Evolutionary conservation across 257 asterid species (phyloP), one percentile per base, ranked within the genome.

Genomic region (Lantana camara): DNA sequence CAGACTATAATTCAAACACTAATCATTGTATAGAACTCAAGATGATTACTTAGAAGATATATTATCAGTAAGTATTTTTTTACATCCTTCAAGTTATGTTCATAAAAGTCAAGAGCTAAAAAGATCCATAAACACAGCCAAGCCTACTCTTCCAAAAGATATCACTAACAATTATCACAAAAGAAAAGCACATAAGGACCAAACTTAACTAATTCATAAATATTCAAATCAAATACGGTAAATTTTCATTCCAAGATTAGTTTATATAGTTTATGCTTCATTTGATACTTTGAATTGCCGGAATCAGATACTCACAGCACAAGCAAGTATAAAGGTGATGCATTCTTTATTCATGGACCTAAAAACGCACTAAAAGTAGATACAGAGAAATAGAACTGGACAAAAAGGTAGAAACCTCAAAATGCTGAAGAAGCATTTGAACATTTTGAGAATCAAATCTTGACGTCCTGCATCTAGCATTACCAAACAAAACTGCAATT

Each of bases 381-480:
- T 16, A 60, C 21, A 65, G 22, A 55, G 51, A 32, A 35, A 37
- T 3, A 21, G 29, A 64, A 45, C 57, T 53, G 46, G 46, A 55
- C 17, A 29, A 58, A 44, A 38, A 44, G 29, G 14, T 21, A 40
- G 68, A 73, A 75, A 91, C 98, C 98, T 84, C 70, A 76, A 81
- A 65, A 86, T 84, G 48, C 74, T 69, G 60, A 91, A 91, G 71
- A 91, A 84, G 75, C 42, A 66, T 70, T 74, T 80, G 79, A 91
- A 84, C 95, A 91, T 73, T 81, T 83, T 82, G 53, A 84, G 73
- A 71, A 79, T 79, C 78, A 91, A 77, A 78, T 84, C 96, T 55
- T 88, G 83, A 52, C 95, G 84, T 51, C 94, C 95, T 69, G 73
- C 78, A 66, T 88, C 91, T 63, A 91, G 82, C 96, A 88, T 88